These are phyloP conservation scores for Magnusiomyces magnusii DNA, from an alignment of 1,139 yeast genomes.

Conservation along the genomic window DNA sequence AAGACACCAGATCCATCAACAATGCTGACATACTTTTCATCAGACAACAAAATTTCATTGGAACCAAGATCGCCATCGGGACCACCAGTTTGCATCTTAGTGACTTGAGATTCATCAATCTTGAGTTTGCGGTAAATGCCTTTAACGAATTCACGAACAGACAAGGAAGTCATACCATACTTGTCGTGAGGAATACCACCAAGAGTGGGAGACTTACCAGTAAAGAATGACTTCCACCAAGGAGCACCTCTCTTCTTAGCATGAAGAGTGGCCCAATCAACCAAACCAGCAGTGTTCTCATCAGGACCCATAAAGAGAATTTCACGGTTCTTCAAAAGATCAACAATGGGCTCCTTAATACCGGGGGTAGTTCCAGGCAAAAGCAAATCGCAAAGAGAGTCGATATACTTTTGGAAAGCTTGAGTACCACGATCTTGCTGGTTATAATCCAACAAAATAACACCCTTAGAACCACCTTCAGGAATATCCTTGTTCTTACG, in stretches of 20 bases:
- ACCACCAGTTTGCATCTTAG: slow-evolving; percentile 95
- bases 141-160: slow-evolving; percentile 88
- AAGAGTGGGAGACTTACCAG: slow-evolving; percentile 84
- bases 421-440: slow-evolving; percentile 79
- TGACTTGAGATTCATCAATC: slow-evolving; percentile 51
- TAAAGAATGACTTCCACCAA: slow-evolving; percentile 98
- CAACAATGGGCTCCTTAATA: slow-evolving; percentile 78
- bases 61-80: slow-evolving; percentile 99
- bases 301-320: slow-evolving; percentile 97
- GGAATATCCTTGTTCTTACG: slow-evolving; percentile 97
- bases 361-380: slow-evolving; percentile 67
- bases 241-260: slow-evolving; percentile 93
- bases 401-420: slow-evolving; percentile 89
- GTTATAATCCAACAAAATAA: slow-evolving; percentile 66
- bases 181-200: slow-evolving; percentile 99
- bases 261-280: slow-evolving; percentile 98
- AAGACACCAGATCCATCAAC: slow-evolving; percentile 96
- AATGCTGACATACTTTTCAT: slow-evolving; percentile 77
- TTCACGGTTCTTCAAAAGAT: slow-evolving; percentile 75
- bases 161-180: slow-evolving; percentile 95
- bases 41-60: slow-evolving; percentile 82
- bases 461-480: slow-evolving; percentile 99
- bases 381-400: slow-evolving; percentile 78
- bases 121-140: slow-evolving; percentile 74
- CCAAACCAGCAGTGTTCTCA: slow-evolving; percentile 94